phyloP scores from a whole-genome alignment of 1,284 basidiomycete species.

The Ustilago nuda region DNA sequence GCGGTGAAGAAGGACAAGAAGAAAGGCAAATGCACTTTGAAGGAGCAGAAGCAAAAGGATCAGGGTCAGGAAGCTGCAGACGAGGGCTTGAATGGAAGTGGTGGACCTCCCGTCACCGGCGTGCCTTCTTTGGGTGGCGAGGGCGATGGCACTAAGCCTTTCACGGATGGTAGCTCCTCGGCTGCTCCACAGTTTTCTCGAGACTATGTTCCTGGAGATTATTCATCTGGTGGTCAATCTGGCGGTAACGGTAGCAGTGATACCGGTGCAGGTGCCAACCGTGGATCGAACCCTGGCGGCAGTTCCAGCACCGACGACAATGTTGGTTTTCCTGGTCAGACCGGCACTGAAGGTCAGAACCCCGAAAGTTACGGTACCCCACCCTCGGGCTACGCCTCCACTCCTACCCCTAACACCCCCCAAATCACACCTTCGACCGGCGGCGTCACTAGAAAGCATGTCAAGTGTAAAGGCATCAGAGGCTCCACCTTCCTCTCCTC shows the following conservation, averaged over 20 bases:
- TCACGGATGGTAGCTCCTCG: not conserved
- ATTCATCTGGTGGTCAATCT: not conserved
- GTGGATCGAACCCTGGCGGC: not conserved
- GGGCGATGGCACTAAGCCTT: not conserved
- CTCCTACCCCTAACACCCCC: not conserved
- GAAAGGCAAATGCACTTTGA: constrained; percentile 23
- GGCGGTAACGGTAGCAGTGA: not conserved
- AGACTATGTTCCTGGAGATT: not conserved
- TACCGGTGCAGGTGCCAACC: not conserved
- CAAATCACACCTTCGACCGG: not conserved
- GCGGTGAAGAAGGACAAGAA: constrained; percentile 28
- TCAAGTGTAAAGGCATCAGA: constrained; percentile 25
- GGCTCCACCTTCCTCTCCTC: constrained; percentile 16
- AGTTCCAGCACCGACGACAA: not conserved
- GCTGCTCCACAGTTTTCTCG: not conserved
- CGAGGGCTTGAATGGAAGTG: constrained; percentile 1
- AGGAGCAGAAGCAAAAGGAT: constrained; percentile 12
- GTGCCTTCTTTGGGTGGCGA: not conserved
- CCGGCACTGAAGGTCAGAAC: not conserved
- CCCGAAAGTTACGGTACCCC: not conserved
- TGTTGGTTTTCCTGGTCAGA: constrained; percentile 1
- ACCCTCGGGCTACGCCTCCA: not conserved
- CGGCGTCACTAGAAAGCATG: not conserved
- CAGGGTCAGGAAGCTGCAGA: not conserved
- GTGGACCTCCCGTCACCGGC: not conserved